phyloP scores from a whole-genome alignment of 1,284 basidiomycete genomes.

The Agaricales sp. region DNA sequence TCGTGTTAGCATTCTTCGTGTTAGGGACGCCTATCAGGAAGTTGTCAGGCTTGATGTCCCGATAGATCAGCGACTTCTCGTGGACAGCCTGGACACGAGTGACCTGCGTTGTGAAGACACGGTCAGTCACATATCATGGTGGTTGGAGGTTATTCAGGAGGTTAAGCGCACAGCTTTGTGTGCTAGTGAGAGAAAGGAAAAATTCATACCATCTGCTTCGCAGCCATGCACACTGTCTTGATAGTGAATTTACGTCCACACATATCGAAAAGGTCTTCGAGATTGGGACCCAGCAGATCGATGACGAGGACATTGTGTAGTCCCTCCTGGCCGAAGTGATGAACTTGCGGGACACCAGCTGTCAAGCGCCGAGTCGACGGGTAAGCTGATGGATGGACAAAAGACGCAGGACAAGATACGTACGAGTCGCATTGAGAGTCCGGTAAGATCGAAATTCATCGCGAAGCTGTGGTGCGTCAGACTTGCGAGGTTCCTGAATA shows the following conservation, averaged over 20 bases:
- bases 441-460: conserved; percentile 98
- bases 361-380: conserved; percentile 11
- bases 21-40: conserved; percentile 94
- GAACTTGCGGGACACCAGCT: conserved; percentile 95
- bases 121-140: no score
- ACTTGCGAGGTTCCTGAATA: conserved; percentile 89
- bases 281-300: conserved; percentile 90
- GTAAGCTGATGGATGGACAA: conserved; percentile 8
- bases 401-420: conserved; percentile 23
- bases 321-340: conserved; percentile 98
- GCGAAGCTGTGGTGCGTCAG: conserved; percentile 93
- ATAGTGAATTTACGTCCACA: conserved; percentile 94
- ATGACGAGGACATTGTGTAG: conserved; percentile 97
- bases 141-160: not conserved
- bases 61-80: conserved; percentile 97
- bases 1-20: conserved; percentile 82
- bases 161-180: not conserved
- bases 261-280: conserved; percentile 98
- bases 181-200: conserved; percentile 7
- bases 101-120: conserved; percentile 42
- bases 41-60: conserved; percentile 99
- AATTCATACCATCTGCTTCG: conserved; percentile 88
- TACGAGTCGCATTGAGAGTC: conserved; percentile 88
- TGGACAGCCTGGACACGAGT: conserved; percentile 96
- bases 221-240: conserved; percentile 98